Base-by-base conservation (phyloP, 2,329 filamentous ascomycete genomes). In the Colletotrichum sp. region DNA sequence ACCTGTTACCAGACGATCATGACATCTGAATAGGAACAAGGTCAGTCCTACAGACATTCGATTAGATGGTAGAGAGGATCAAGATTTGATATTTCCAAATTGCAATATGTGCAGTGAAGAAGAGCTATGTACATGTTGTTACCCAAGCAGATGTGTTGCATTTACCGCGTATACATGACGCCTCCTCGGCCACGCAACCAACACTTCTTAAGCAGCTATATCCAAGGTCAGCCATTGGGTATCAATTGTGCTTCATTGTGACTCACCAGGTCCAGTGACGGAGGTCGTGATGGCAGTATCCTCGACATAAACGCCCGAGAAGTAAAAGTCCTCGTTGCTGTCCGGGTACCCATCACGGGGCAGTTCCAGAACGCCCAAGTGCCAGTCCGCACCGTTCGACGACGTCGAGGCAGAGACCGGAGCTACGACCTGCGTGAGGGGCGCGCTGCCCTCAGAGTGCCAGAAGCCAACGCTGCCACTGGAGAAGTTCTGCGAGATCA, bases 271-370 rank as follows among this genome's bases (percentile, higher is more conserved):
- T 7, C 82, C 82, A 58, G 80, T 78, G 32, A 84, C 78, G 28
- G 80, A 76, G 32, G 83, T 85, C 9, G 84, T 85, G 65, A 86
- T 78, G 65, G 76, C 71, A 12, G 79, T 79, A 38, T 80, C 78
- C 87, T 95, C 93, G 65, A 95, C 88, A 80, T 94, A 95, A 5
- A 94, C 91, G 10, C 93, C 93, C 5, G 90, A 93, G 85, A 94
- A 95, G 82, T 91, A 94, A 86, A 93, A 92, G 80, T 95, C 93
- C 86, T 94, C 93, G 48, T 82, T 85, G 5, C 81, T 82, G 52
- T 91, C 89, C 61, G 88, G 82, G 64, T 90, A 89, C 1, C 91
- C 91, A 38, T 85, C 84, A 21, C 90, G 87, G 15, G 92, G 91
- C 71, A 95, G 86, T 78, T 94, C 90, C 69, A 95, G 86, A 28